These are phyloP conservation scores for Metschnikowia lochheadii DNA, from an alignment of 805 yeast species.

Conservation along the genomic window DNA sequence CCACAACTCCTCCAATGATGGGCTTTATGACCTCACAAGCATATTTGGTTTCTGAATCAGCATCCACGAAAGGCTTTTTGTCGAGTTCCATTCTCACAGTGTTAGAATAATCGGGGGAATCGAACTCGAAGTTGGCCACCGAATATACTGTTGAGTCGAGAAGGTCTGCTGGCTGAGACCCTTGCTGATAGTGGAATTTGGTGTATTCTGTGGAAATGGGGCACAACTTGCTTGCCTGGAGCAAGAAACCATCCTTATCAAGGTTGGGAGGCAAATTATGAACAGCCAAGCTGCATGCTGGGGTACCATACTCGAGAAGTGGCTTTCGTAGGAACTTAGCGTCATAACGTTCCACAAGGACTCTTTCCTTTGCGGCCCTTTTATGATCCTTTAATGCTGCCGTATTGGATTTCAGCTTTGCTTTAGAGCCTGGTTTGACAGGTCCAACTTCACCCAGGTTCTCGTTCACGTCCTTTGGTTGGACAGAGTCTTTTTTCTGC, in stretches of 20 bases:
- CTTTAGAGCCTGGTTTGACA: neutral
- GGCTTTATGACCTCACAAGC: slow-evolving; percentile 14
- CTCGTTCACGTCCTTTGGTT: neutral
- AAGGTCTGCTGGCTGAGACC: slow-evolving; percentile 13
- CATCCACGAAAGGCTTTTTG: slow-evolving; percentile 24
- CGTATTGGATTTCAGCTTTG: neutral
- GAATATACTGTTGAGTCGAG: slow-evolving; percentile 21
- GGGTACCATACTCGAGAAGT: slow-evolving; percentile 14
- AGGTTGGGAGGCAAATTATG: slow-evolving; percentile 24
- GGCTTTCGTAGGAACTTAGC: neutral
- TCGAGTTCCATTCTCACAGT: slow-evolving; percentile 10
- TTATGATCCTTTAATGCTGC: neutral
- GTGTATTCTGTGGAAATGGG: neutral
- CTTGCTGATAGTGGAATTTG: slow-evolving; percentile 17
- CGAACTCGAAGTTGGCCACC: slow-evolving; percentile 17
- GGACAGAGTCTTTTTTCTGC: slow-evolving; percentile 1
- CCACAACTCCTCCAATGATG: slow-evolving; percentile 12
- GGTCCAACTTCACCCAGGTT: neutral
- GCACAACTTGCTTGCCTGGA: slow-evolving; percentile 19
- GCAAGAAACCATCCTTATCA: slow-evolving; percentile 12
- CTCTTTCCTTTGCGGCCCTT: neutral
- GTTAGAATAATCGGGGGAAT: slow-evolving; percentile 6
- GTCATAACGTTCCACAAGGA: neutral
- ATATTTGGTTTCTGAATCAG: slow-evolving; percentile 23
- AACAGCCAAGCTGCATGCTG: slow-evolving; percentile 14